Evolutionary conservation across 2,329 filamentous ascomycete species (phyloP), one percentile per base, ranked within the genome.

Genomic region (Bipolaris cookei): DNA sequence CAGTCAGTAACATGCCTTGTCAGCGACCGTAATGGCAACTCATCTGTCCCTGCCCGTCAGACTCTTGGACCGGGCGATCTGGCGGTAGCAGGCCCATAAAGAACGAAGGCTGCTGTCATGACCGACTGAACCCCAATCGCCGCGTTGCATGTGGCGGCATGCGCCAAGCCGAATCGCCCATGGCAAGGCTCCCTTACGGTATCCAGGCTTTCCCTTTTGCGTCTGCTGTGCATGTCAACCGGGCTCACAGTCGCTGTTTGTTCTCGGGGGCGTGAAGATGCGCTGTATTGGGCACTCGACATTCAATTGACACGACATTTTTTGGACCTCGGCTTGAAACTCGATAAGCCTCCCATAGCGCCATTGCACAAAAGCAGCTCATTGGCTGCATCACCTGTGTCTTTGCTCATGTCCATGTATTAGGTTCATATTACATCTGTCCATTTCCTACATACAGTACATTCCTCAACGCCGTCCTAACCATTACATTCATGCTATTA

Each of bases 81-180:
- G 52, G 43, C 21, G 35, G 20, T 51, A 51, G 53, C 49, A 56
- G 58, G 60, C 51, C 47, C 59, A 59, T 60, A 56, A 65, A 68
- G 63, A 69, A 65, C 63, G 64, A 68, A 62, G 28, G 62, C 55
- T 41, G 61, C 54, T 56, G 63, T 67, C 57, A 64, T 64, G 64
- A 60, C 57, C 21, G 23, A 52, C 32, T n/a, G 48, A 44, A 56
- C 62, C 63, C 64, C 62, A 62, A 64, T 69, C 57, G 61, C 62
- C 46, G 58, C 48, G 62, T 55, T 62, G 65, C 56, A 64, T 51
- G 66, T 70, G 69, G 70, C 67, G 65, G 62, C 34, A 55, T 56
- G 39, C 59, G 65, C 66, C 66, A 57, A 57, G 50, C 35, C 50
- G 38, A 44, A 39, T 44, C 28, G 32, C 38, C 66, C 53, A 35